phyloP scores from a whole-genome alignment of 1,284 basidiomycete species.

The Jaminaea rosea region DNA sequence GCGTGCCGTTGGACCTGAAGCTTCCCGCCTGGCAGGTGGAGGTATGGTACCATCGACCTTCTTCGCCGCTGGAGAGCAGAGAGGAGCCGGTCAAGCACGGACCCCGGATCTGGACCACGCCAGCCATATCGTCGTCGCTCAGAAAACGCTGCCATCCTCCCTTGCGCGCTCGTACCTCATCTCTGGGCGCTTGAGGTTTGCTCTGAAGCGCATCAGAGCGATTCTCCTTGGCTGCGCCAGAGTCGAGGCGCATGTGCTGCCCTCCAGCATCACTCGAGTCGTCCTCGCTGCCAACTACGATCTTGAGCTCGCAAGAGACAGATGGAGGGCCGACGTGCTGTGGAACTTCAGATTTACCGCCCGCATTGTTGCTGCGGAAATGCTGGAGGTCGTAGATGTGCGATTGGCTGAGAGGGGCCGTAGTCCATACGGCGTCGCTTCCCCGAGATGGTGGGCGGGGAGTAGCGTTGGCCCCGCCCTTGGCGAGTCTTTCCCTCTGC shows the following conservation, averaged over 20 bases:
- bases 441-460: too few relatives aligned
- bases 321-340: conserved; percentile 40
- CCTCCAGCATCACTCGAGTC: too few relatives aligned
- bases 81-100: neutral
- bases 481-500: too few relatives aligned
- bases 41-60: neutral
- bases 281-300: conserved; percentile 11
- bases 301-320: conserved; percentile 37
- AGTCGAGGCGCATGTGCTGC: too few relatives aligned
- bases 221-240: too few relatives aligned
- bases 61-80: neutral
- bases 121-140: neutral
- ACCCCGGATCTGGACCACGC: neutral
- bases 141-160: neutral
- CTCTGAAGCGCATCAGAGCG: too few relatives aligned
- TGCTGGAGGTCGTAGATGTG: conserved; percentile 42
- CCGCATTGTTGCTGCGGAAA: conserved; percentile 30
- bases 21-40: neutral
- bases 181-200: too few relatives aligned
- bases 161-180: neutral
- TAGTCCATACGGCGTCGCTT: conserved; percentile 11
- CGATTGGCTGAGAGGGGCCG: conserved; percentile 27
- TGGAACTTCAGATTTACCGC: conserved; percentile 17
- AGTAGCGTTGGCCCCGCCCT: too few relatives aligned
- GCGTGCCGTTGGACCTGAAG: neutral